A percentile compares a stretch with the other conserved stretches of the same genome.
These are phyloP conservation scores for Penicillium dipodomyicola DNA, from an alignment of 495 filamentous ascomycete genomes.

Conservation along the genomic window DNA sequence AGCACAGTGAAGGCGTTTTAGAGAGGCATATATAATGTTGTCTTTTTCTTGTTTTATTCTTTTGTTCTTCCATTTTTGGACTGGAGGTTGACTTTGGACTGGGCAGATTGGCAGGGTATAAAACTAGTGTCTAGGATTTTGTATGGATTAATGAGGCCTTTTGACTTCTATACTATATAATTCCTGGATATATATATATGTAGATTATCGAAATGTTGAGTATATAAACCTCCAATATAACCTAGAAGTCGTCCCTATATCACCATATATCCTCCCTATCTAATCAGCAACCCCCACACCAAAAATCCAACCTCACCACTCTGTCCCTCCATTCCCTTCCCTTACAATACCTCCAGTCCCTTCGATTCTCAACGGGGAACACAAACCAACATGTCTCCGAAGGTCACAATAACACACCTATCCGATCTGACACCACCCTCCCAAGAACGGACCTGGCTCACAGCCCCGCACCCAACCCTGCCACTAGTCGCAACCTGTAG, in stretches of 20 bases:
- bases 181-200: too few species aligned
- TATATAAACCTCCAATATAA: not conserved
- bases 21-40: not conserved
- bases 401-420: constrained; percentile 22
- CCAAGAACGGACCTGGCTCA: constrained; percentile 77
- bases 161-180: not conserved
- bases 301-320: constrained; percentile 4
- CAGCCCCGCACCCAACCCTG: constrained; percentile 78
- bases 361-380: not conserved
- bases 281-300: constrained; percentile 12
- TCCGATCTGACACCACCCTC: constrained; percentile 58
- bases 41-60: not conserved
- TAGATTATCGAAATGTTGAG: not conserved
- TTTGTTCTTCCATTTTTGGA: not conserved
- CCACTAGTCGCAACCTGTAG: constrained; percentile 88
- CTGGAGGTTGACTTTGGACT: constrained; percentile 1
- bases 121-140: not conserved
- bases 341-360: not conserved
- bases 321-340: too few species aligned
- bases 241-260: not conserved
- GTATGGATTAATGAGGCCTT: not conserved
- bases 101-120: constrained; percentile 10
- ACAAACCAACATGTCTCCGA: constrained; percentile 6
- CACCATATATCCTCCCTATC: constrained; percentile 2
- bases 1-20: constrained; percentile 16